Conservation (phyloP, 139 green algal genomes). For the Spirogloea muscicola region DNA sequence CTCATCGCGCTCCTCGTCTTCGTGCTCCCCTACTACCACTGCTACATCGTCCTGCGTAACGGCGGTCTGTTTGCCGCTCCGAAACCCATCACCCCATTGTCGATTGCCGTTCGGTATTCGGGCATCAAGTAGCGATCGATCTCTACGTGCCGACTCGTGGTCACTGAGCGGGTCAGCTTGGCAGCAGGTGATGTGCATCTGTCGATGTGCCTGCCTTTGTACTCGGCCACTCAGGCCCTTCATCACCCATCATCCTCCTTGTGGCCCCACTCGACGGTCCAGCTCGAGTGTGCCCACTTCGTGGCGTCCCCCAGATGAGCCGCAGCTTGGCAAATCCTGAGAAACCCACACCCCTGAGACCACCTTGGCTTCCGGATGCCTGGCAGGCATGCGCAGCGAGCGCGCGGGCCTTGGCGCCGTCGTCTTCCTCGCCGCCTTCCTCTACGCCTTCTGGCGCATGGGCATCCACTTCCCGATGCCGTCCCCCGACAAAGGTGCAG, state of each 20-base stretch:
- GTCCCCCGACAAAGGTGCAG: slow-evolving; percentile 40
- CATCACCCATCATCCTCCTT: neutral
- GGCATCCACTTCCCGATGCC: slow-evolving; percentile 49
- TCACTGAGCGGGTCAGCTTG: neutral
- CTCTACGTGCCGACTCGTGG: neutral
- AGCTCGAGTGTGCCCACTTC: neutral
- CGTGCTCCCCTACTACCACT: slow-evolving; percentile 81
- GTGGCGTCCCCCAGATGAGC: neutral
- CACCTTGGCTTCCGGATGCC: too few species aligned
- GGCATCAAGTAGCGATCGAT: neutral
- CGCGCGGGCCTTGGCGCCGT: slow-evolving; percentile 33
- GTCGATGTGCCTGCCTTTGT: neutral
- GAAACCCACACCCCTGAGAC: too few species aligned
- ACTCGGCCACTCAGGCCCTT: neutral
- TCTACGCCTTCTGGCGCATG: slow-evolving; percentile 51
- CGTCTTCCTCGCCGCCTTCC: slow-evolving; percentile 39
- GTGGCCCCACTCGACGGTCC: neutral
- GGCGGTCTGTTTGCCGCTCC: slow-evolving; percentile 19
- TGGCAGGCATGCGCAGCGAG: slow-evolving; percentile 36
- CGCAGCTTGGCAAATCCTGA: too few species aligned
- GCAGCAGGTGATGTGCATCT: neutral
- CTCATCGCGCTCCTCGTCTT: slow-evolving; percentile 77
- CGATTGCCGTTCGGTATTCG: neutral
- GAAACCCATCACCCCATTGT: neutral
- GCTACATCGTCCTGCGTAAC: slow-evolving; percentile 55